These are phyloP conservation scores for Gastrolobium villosum DNA, from an alignment of 306 rosid species.

Conservation along the genomic window DNA sequence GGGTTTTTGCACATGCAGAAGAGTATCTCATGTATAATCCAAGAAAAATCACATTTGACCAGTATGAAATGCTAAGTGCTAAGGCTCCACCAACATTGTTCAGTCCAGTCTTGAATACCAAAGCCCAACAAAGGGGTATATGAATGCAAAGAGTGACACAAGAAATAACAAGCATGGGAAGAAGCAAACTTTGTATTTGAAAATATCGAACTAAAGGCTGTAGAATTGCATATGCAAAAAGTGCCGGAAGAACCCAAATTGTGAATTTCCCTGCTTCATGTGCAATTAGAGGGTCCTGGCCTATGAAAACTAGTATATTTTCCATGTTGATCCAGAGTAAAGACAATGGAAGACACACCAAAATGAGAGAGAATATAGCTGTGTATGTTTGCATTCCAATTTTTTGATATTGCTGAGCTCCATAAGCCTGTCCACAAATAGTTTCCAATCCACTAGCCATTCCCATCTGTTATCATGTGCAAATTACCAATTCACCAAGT, in stretches of 20 bases:
- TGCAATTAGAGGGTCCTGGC: conserved; percentile 86
- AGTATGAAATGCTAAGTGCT: conserved; percentile 69
- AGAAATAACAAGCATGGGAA: conserved; percentile 73
- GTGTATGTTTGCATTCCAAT: conserved; percentile 67
- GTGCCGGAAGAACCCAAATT: conserved; percentile 76
- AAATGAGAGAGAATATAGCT: conserved; percentile 65
- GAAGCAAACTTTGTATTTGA: conserved; percentile 71
- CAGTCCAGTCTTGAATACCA: conserved; percentile 73
- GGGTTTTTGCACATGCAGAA: conserved; percentile 60
- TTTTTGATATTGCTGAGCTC: conserved; percentile 68
- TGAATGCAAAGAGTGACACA: conserved; percentile 58
- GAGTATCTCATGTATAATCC: conserved; percentile 65
- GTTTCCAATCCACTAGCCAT: conserved; percentile 77
- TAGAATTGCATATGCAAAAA: conserved; percentile 73
- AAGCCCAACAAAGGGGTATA: conserved; percentile 75
- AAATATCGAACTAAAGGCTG: conserved; percentile 72
- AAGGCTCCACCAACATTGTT: conserved; percentile 77
- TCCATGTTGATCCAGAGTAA: conserved; percentile 70
- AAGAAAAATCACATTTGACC: conserved; percentile 74
- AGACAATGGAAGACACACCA: conserved; percentile 71
- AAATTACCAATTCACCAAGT: neutral
- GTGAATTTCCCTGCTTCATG: conserved; percentile 71
- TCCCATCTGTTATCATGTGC: conserved; percentile 60
- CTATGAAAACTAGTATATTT: conserved; percentile 62
- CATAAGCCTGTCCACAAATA: conserved; percentile 74